Conservation (phyloP, 2,329 filamentous ascomycete species). For the Venturia effusa region DNA sequence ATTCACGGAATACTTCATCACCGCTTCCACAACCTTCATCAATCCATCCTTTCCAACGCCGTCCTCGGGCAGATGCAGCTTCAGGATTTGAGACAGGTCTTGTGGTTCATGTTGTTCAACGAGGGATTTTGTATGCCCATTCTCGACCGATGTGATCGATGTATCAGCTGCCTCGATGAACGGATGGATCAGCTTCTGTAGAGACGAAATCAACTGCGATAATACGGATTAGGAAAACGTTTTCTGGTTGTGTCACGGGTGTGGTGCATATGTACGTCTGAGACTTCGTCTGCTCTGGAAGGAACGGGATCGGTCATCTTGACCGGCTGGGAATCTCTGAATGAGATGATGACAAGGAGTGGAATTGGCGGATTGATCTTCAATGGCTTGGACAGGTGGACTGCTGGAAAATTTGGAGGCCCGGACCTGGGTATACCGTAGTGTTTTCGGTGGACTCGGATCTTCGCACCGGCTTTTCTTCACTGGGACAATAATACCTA, state of each 20-base stretch:
- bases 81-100: constrained; percentile 30
- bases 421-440: too few species aligned
- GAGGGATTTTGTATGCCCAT: constrained; percentile 33
- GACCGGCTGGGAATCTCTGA: background rate
- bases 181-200: constrained; percentile 57
- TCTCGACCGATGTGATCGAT: constrained; percentile 41
- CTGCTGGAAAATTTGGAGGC: too few species aligned
- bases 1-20: constrained; percentile 83
- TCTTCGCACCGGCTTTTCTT: background rate
- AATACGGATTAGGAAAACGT: constrained; percentile 13
- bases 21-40: constrained; percentile 45
- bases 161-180: constrained; percentile 61
- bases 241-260: background rate
- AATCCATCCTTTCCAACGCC: constrained; percentile 32
- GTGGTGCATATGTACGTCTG: constrained; percentile 19
- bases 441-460: too few species aligned
- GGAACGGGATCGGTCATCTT: background rate
- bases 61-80: constrained; percentile 22
- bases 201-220: constrained; percentile 53
- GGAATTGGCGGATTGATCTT: background rate
- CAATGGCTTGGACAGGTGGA: too few species aligned
- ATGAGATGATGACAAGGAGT: background rate
- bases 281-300: constrained; percentile 23
- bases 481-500: too few species aligned
- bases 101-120: constrained; percentile 34